Evolutionary conservation across 306 rosid species (phyloP).

Genomic region (Cotoneaster glaucophyllus): DNA sequence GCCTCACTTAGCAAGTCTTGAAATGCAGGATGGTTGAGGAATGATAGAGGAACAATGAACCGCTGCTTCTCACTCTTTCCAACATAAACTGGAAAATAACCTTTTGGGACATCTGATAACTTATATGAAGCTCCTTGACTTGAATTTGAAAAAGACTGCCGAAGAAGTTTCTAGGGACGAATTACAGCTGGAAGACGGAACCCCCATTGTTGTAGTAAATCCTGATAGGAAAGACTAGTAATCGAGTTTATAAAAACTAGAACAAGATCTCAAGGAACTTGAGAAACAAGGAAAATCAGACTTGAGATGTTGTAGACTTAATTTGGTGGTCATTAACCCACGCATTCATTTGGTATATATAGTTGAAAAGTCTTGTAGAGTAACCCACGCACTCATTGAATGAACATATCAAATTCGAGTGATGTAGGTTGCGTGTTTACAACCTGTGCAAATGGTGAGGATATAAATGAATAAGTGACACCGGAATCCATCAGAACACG

Average conservation of each 20-base stretch:
- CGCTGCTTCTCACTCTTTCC: constrained; percentile 32
- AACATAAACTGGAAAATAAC: constrained; percentile 38
- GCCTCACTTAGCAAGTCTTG: constrained; percentile 24
- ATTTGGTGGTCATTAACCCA: neutral
- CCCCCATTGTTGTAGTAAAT: constrained; percentile 5
- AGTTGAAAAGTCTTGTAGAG: neutral
- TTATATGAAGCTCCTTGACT: neutral
- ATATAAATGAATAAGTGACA: too few species aligned
- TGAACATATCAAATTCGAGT: too few species aligned
- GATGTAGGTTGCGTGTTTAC: too few species aligned
- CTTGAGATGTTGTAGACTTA: neutral
- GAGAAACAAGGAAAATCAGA: neutral
- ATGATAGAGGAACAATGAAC: constrained; percentile 33
- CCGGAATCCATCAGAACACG: too few species aligned
- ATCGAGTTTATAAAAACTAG: neutral
- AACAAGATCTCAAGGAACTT: neutral
- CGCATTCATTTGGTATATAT: neutral
- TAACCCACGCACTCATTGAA: too few species aligned
- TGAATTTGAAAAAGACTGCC: constrained; percentile 2
- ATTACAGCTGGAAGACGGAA: constrained; percentile 9
- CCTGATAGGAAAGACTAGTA: neutral
- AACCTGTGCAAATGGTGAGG: too few species aligned
- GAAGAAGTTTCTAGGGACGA: constrained; percentile 16
- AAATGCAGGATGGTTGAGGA: constrained; percentile 34
- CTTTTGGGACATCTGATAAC: constrained; percentile 29